Conservation (phyloP, 352 stramenopile genomes). For the Hyaloperonospora brassicae region DNA sequence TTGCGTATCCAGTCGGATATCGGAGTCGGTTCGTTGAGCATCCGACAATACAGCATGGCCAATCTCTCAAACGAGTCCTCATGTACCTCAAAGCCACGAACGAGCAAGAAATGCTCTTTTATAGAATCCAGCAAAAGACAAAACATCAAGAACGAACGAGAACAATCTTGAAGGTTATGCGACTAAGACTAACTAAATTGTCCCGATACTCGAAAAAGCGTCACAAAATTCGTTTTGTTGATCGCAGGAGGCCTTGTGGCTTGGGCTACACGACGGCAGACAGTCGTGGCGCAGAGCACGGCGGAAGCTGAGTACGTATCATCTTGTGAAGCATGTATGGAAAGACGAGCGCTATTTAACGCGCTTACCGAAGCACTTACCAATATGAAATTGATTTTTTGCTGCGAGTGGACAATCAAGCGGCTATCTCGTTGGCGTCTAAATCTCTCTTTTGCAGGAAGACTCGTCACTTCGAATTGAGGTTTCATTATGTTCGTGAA, state of each 20-base stretch:
- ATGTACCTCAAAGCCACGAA: background rate
- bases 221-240: background rate
- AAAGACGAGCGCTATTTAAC: background rate
- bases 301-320: background rate
- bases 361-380: background rate
- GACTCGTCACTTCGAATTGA: no score
- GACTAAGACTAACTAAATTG: no score
- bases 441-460: no score
- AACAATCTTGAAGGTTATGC: no score
- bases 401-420: no score
- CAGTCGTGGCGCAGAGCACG: background rate
- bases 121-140: no score
- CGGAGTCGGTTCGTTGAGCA: background rate
- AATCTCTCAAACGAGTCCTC: background rate
- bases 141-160: no score
- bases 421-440: no score
- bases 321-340: background rate
- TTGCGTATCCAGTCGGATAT: conserved; percentile 1
- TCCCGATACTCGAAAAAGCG: no score
- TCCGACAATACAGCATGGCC: background rate
- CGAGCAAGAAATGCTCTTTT: background rate
- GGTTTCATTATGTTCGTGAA: no score
- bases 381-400: no score
- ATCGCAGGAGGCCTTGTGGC: background rate
- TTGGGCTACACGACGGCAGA: background rate